A percentile compares a stretch with the other conserved stretches of the same genome.
Conservation (phyloP, 352 stramenopile genomes). For the Phytophthora multivora region DNA sequence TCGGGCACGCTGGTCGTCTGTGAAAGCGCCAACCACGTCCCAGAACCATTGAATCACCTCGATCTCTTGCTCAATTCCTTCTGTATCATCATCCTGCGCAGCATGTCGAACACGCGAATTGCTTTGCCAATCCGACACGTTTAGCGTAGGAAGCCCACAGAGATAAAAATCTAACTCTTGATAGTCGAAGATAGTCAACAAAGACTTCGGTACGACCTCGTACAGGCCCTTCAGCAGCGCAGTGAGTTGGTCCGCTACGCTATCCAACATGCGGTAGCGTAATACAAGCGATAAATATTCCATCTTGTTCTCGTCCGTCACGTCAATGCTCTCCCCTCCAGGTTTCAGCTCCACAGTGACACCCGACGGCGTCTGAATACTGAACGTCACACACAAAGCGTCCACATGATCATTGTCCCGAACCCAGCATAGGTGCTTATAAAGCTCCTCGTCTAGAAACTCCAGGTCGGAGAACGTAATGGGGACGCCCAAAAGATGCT, state of each 20-base stretch:
- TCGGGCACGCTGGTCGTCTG: slow-evolving; percentile 92
- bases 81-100: slow-evolving; percentile 48
- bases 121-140: slow-evolving; percentile 88
- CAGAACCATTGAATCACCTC: slow-evolving; percentile 92
- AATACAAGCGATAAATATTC: slow-evolving; percentile 95
- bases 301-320: slow-evolving; percentile 95
- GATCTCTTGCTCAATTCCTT: slow-evolving; percentile 56
- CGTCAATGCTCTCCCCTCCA: slow-evolving; percentile 87
- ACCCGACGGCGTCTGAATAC: slow-evolving; percentile 60
- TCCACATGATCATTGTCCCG: slow-evolving; percentile 77
- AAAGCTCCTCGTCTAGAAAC: slow-evolving; percentile 83
- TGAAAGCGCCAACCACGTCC: slow-evolving; percentile 85
- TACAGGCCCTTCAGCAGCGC: slow-evolving; percentile 93
- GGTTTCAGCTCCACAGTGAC: slow-evolving; percentile 91
- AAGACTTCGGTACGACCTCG: slow-evolving; percentile 89
- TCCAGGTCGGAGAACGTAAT: slow-evolving; percentile 89
- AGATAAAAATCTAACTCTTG: slow-evolving; percentile 97
- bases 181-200: slow-evolving; percentile 92
- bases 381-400: slow-evolving; percentile 78
- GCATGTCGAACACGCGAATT: slow-evolving; percentile 69
- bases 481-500: slow-evolving; percentile 81
- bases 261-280: slow-evolving; percentile 93
- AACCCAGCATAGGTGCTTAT: slow-evolving; percentile 75
- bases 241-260: slow-evolving; percentile 89
- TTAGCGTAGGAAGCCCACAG: slow-evolving; percentile 80